These are phyloP conservation scores for Peronospora destructor DNA, from an alignment of 352 stramenopile species.

Conservation along the genomic window DNA sequence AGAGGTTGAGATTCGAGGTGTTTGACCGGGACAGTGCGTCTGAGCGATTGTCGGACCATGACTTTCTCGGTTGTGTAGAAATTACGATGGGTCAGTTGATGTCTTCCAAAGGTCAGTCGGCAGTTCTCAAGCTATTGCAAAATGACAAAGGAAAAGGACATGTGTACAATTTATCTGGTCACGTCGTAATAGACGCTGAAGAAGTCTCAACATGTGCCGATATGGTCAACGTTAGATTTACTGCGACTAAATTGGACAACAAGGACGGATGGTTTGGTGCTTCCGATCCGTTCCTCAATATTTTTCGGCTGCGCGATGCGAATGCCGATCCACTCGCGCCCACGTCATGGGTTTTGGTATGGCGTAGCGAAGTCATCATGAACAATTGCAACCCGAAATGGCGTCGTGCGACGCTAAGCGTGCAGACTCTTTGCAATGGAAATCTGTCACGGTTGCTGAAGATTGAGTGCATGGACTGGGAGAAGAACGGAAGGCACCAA, in stretches of 20 bases:
- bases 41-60: conserved; percentile 47
- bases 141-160: conserved; percentile 27
- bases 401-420: conserved; percentile 44
- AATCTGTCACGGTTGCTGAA: conserved; percentile 48
- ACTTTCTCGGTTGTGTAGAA: conserved; percentile 72
- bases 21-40: conserved; percentile 74
- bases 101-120: conserved; percentile 51
- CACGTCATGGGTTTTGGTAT: conserved; percentile 58
- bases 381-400: conserved; percentile 65
- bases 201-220: conserved; percentile 62
- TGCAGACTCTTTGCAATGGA: conserved; percentile 68
- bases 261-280: conserved; percentile 76
- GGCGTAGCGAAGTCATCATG: conserved; percentile 58
- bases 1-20: conserved; percentile 68
- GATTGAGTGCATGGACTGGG: conserved; percentile 76
- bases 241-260: conserved; percentile 60
- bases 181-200: conserved; percentile 63
- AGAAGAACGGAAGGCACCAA: conserved; percentile 60
- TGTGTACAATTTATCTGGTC: conserved; percentile 44
- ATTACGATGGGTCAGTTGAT: conserved; percentile 76
- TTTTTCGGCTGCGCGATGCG: conserved; percentile 53
- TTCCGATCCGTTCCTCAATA: conserved; percentile 70
- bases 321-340: conserved; percentile 29
- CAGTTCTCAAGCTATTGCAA: conserved; percentile 49
- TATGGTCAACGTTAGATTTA: conserved; percentile 55